Evolutionary conservation across 225 moss, liverwort and hornwort genomes (phyloP).

Genomic region (Ulota crispa): DNA sequence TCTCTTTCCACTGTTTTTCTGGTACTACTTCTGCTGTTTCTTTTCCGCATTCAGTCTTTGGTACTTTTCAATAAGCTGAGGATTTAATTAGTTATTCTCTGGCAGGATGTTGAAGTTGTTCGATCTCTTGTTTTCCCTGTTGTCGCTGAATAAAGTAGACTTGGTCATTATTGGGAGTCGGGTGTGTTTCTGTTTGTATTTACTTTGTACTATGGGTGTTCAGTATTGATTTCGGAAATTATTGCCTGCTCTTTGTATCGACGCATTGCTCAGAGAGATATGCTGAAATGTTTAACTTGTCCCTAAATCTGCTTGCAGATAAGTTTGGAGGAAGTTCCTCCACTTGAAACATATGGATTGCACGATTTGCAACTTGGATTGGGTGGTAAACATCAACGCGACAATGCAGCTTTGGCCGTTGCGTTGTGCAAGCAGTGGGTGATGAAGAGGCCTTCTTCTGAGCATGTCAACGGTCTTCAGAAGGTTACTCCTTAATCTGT

Average conservation of each 20-base stretch:
- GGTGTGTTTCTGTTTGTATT: not conserved
- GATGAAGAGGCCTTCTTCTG: conserved; percentile 56
- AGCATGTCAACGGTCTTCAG: conserved; percentile 28
- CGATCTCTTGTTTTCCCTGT: not conserved
- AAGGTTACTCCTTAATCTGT: conserved; percentile 29
- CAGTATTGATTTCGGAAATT: not conserved
- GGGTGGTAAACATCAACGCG: conserved; percentile 86
- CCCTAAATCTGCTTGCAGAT: conserved; percentile 48
- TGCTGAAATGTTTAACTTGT: not conserved
- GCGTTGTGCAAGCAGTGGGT: conserved; percentile 90
- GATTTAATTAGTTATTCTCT: not conserved
- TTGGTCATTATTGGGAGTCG: not conserved
- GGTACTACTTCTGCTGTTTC: not conserved
- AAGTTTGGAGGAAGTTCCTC: conserved; percentile 60
- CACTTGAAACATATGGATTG: conserved; percentile 70
- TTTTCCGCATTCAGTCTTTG: not conserved
- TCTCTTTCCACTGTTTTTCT: conserved; percentile 14
- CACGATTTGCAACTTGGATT: conserved; percentile 73
- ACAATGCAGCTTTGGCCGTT: conserved; percentile 91
- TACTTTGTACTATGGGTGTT: not conserved
- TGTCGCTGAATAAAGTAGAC: not conserved
- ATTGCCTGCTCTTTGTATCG: not conserved
- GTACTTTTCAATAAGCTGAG: not conserved
- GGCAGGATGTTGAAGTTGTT: not conserved
- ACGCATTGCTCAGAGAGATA: not conserved